Evolutionary conservation across 257 asterid genomes (phyloP), one percentile per base, ranked within the genome.

Genomic region (Handroanthus guayacan): DNA sequence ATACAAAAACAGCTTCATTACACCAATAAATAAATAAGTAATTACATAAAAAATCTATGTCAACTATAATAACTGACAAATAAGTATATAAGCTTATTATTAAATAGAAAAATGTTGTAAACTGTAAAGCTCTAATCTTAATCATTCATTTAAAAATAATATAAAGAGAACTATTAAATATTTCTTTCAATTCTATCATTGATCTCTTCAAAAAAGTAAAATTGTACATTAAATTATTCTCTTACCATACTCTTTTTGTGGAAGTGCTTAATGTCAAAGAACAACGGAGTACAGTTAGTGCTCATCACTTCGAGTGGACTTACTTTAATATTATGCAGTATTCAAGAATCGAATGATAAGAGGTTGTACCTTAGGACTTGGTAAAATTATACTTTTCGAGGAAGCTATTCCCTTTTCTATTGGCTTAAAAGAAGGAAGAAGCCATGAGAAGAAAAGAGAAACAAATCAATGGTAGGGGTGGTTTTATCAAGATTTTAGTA

Each of bases 291-390:
- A 34, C 67, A 10, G 39, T 66, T 37, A 18, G n/a, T 20, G 11
- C 71, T 9, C 37, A 17, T 66, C 55, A 31, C 67, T 9, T 20
- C 43, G 38, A 65, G 82, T 71, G 74, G 62, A 72, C 18, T 14
- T 14, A 48, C 31, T 72, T 60, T 36, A 14, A 62, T 54, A 20
- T 47, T 14, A 57, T 52, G n/a, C 60, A 57, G 52, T 61, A 61
- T 67, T 74, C 76, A 67, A 52, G 48, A 74, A 67, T 37, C 36
- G 0, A 71, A 69, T 80, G 74, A 62, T 68, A 64, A 79, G 48
- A 58, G 18, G 25, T 20, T 50, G 5, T 38, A 13, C 20, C 63
- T 11, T 56, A 52, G 25, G 54, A 44, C 9, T 55, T 36, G 6
- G n/a, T 9, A 62, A 70, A 48, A 44, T 38, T 39, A 34, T 61